phyloP scores from a whole-genome alignment of 345 rosid species.

The Reutealis trisperma region DNA sequence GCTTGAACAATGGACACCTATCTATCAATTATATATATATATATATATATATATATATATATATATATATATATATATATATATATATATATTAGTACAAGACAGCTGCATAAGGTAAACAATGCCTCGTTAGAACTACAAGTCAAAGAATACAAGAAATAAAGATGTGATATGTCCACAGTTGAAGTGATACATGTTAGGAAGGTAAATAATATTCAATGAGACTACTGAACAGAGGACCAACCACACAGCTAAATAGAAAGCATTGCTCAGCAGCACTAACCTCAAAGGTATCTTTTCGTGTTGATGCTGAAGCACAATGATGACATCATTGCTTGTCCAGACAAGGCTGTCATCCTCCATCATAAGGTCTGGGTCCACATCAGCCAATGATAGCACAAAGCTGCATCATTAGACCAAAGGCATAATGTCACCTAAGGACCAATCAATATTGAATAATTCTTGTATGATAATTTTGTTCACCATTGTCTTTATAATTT shows the following conservation, averaged over 20 bases:
- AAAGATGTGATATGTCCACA: neutral
- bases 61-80: too few relatives aligned
- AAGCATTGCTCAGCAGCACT: slow-evolving; percentile 11
- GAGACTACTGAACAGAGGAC: neutral
- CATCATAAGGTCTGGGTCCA: slow-evolving; percentile 89
- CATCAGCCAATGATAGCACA: slow-evolving; percentile 93
- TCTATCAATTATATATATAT: too few relatives aligned
- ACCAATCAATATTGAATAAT: too few relatives aligned
- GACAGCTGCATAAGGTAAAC: neutral
- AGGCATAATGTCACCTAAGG: neutral
- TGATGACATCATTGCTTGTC: slow-evolving; percentile 90
- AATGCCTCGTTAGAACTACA: neutral
- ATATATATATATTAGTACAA: too few relatives aligned
- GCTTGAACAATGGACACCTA: neutral
- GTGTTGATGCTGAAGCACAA: slow-evolving; percentile 89
- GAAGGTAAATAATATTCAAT: neutral
- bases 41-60: too few relatives aligned
- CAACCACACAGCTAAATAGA: neutral
- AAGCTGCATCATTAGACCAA: slow-evolving; percentile 49
- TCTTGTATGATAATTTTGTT: neutral
- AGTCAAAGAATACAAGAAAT: neutral
- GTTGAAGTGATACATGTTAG: neutral
- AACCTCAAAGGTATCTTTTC: slow-evolving; percentile 93
- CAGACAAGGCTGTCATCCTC: slow-evolving; percentile 98
- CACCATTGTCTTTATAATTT: neutral